Evolutionary conservation across 495 filamentous ascomycete genomes (phyloP), one percentile per base, ranked within the genome.

Genomic region (Daldinia concentrica): DNA sequence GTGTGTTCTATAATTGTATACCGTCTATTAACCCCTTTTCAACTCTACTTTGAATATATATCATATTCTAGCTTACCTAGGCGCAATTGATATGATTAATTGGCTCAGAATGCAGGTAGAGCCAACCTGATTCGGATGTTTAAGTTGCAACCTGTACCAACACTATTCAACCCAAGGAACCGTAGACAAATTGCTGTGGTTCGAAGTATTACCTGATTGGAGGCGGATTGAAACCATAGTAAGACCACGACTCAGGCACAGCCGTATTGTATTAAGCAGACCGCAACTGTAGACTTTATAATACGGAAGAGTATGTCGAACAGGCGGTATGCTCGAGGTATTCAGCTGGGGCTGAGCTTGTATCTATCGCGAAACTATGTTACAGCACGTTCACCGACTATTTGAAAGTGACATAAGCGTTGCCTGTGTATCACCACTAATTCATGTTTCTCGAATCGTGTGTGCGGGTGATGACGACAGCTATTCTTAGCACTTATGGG

Each of bases 361-460:
- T 26, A 12, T 41, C 32, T 62, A 39, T 62, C 65, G 56, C 51
- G 45, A 27, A 27, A 22, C 43, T 2, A 34, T 57, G 32, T 61
- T 15, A 32, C 41, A 27, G 22, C 37, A n/a, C 19, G 54, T 61
- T 69, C 71, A 73, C 71, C 71, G 71, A 73, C 66, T 73, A 51
- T 73, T 69, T 62, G 24, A 27, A 45, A 57, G 50, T 69, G 66
- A 73, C 41, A 69, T 73, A 73, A 73, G 71, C 71, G 62, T 45
- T 62, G 29, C 54, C 30, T 57, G 55, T 32, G 62, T 54, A 56
- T 19, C 52, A 73, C 66, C 54, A 45, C 62, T 34, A 34, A 19
- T 62, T 68, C 61, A 62, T 56, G 50, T 69, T 65, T 58, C 57
- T 58, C 30, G 34, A 45, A 56, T 22, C 6, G 61, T 22, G 19